These are phyloP conservation scores for Claviceps digitariae DNA, from an alignment of 2,329 filamentous ascomycete genomes.

Conservation along the genomic window DNA sequence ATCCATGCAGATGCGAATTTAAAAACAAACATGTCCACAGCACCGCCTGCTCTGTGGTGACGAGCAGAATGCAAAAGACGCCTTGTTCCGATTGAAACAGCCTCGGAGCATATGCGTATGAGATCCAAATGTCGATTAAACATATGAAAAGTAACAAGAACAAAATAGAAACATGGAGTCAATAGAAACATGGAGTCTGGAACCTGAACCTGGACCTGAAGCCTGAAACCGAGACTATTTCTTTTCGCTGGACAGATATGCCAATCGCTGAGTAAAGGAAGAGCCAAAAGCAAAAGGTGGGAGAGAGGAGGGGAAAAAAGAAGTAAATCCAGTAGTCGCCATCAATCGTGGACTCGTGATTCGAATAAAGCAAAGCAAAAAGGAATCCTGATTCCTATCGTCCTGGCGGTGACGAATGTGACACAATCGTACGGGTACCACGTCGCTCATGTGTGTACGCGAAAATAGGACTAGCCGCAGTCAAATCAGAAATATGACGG, in stretches of 20 bases:
- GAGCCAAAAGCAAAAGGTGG: neutral
- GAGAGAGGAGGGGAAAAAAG: neutral
- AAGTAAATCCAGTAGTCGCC: neutral
- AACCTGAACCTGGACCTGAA: neutral
- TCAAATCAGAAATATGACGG: constrained; percentile 9
- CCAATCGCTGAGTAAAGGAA: neutral
- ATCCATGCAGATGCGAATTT: neutral
- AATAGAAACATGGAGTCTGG: neutral
- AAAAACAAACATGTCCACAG: neutral
- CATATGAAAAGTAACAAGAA: neutral
- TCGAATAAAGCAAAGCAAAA: too few species aligned
- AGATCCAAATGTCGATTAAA: neutral
- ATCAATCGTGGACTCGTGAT: too few species aligned
- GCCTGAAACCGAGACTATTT: neutral
- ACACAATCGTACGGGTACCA: too few species aligned
- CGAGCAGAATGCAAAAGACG: neutral
- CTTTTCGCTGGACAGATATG: neutral
- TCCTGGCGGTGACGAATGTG: too few species aligned
- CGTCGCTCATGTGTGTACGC: too few species aligned
- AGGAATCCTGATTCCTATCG: too few species aligned
- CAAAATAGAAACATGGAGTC: too few species aligned
- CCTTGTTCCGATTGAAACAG: neutral
- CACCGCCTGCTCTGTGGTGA: neutral
- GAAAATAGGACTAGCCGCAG: too few species aligned
- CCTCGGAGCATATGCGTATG: neutral